Evolutionary conservation across 1,284 basidiomycete genomes (phyloP), one percentile per base, ranked within the genome.

Genomic region (Agaricales sp.): DNA sequence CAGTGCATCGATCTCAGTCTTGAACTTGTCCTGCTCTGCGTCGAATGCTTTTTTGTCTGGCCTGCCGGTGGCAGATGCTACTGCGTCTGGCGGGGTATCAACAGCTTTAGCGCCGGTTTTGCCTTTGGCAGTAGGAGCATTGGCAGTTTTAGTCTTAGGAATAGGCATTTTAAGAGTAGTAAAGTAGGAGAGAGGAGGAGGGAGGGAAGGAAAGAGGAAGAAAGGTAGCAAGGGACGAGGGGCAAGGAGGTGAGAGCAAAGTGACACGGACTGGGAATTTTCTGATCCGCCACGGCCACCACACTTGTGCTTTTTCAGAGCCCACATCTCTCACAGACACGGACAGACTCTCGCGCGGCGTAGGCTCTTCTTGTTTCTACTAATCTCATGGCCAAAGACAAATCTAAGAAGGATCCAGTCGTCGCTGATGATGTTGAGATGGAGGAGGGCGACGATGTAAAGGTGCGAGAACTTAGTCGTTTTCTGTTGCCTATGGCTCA

Each of bases 1-100:
- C 46, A 91, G 66, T 45, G 68, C 75, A 50, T 92, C 91, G 59
- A 96, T 93, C 61, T 93, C 86, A 35, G 75, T 68, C 67, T 87
- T 92, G 57, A 94, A 67, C 57, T 67, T 78, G 46, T 87, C 81
- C 69, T 95, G 92, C 68, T 95, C 91, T 19, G 74, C 75, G 53
- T 94, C 87, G 64, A 87, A 87, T 24, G 67, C 69, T 44, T 72
- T 74, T 67, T 91, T 91, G 73, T 94, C 92, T 24, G 92, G 92
- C 64, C 74, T 88, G 45, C 61, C 48, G 52, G 63, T 58, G n/a
- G n/a, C n/a, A 35, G 64, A 58, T 44, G 68, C 59, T 52, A 67
- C 59, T n/a, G 66, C 50, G 37, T 57, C 59, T 43, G 74, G 73
- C 57, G 68, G 64, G 57, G 73, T 71, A 58, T 70, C 59, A 30